These are phyloP conservation scores for Raphanus hybrid DNA, from an alignment of 441 rosid genomes.

Conservation along the genomic window DNA sequence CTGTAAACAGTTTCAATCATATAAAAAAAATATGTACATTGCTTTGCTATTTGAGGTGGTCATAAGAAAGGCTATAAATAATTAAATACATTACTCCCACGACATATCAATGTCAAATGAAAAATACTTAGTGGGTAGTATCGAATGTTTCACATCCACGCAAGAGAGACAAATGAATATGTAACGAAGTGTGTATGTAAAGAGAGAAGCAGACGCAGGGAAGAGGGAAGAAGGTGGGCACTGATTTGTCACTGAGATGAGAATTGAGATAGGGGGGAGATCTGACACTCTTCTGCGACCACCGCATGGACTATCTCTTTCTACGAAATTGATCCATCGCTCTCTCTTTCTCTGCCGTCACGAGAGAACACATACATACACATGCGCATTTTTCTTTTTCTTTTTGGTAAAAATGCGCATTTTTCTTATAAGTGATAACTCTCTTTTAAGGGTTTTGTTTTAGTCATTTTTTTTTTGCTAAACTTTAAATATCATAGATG, in stretches of 20 bases:
- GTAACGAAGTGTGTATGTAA: constrained; percentile 1
- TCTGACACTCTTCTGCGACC: constrained; percentile 48
- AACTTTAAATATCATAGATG: too few species aligned
- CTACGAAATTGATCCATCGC: constrained; percentile 49
- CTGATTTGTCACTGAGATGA: constrained; percentile 38
- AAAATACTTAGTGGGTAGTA: not conserved
- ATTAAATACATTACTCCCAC: too few species aligned
- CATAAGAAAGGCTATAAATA: too few species aligned
- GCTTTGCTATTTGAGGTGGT: too few species aligned
- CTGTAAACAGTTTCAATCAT: too few species aligned
- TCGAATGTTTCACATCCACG: not conserved
- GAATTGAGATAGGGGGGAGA: constrained; percentile 51
- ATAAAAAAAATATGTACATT: too few species aligned
- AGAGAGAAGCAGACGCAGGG: constrained; percentile 38
- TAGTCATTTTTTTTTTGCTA: not conserved
- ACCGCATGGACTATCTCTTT: constrained; percentile 49
- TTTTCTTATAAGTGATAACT: not conserved
- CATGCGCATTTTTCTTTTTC: constrained; percentile 15
- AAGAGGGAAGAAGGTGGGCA: constrained; percentile 21
- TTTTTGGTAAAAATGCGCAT: too few species aligned
- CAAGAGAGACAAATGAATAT: constrained; percentile 34
- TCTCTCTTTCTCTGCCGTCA: constrained; percentile 52
- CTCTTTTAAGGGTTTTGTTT: constrained; percentile 13
- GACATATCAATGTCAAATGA: not conserved
- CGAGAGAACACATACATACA: constrained; percentile 10